phyloP scores from a whole-genome alignment of 2,329 filamentous ascomycete genomes.

The Colletotrichum spinosum region DNA sequence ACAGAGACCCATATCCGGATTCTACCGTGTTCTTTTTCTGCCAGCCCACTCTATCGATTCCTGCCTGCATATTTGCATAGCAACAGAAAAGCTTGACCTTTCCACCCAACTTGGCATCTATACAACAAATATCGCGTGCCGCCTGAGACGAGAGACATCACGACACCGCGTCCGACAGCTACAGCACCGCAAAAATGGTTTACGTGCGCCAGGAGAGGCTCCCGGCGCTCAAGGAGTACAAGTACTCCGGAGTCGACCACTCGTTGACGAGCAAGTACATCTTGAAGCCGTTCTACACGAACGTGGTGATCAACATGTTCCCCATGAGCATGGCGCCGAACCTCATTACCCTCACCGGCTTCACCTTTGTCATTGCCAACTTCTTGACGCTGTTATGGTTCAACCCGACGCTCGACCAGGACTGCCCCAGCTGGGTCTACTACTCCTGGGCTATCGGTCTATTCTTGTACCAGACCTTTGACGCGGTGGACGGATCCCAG shows the following conservation, averaged over 20 bases:
- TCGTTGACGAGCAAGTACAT: slow-evolving; percentile 92
- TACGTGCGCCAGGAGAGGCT: slow-evolving; percentile 95
- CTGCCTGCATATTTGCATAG: slow-evolving; percentile 14
- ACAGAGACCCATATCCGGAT: slow-evolving; percentile 24
- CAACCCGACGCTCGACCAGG: slow-evolving; percentile 90
- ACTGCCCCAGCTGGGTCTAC: slow-evolving; percentile 97
- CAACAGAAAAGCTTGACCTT: slow-evolving; percentile 18
- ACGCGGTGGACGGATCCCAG: slow-evolving; percentile 94
- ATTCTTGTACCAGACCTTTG: slow-evolving; percentile 98
- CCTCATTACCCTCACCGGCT: slow-evolving; percentile 90
- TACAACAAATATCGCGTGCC: too few relatives aligned
- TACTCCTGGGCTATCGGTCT: slow-evolving; percentile 89
- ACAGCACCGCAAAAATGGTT: slow-evolving; percentile 72
- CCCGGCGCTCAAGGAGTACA: slow-evolving; percentile 90
- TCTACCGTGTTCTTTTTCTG: slow-evolving; percentile 25
- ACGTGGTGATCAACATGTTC: slow-evolving; percentile 93
- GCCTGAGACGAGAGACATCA: neutral
- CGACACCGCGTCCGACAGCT: neutral
- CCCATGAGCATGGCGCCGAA: slow-evolving; percentile 94
- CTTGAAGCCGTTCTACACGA: slow-evolving; percentile 96
- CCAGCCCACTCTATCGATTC: slow-evolving; percentile 20
- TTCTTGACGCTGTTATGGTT: slow-evolving; percentile 95
- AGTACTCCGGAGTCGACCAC: slow-evolving; percentile 92
- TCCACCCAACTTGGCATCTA: neutral
- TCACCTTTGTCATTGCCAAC: slow-evolving; percentile 90